Evolutionary conservation across 306 rosid species (phyloP), one percentile per base, ranked within the genome.

Genomic region (Trifolium dubium): DNA sequence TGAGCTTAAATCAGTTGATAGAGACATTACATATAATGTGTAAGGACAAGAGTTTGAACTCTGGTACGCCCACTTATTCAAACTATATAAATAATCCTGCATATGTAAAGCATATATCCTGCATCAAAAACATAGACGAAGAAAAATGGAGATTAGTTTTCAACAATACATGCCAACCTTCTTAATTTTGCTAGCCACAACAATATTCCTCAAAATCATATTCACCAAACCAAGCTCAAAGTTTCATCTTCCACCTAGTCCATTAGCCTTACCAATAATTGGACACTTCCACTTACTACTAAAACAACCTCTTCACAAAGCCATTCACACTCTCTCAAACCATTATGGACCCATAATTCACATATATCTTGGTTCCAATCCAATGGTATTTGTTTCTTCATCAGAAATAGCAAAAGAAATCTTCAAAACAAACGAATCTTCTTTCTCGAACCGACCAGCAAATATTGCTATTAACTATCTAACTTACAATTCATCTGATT

Each of bases 311-410:
- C 79, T 85, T 46, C 89, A 89, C 66, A 85, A 17, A 68, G 62
- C 84, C 8, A 28, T 77, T 23, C 80, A 79, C 5, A 79, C 62
- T 13, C 81, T 91, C 65, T 83, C 90, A 13, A 67, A 61, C 53
- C 85, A 67, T 10, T 81, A 89, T 31, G 97, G 94, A 46, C 86
- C 94, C 23, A 50, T 86, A 23, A 40, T 89, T 5, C 83, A 81
- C 53, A 58, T 88, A 51, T 78, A 68, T 40, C 76, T 90, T 5
- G 96, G 96, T 13, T 82, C 86, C 58, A 43, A 43, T 11, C 80
- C 72, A 2, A 63, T 73, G 14, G 64, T 85, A 3, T 72, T 88
- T 34, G 91, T 85, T 67, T 85, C 87, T 54, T 88, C 92, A 0
- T 66, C 92, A 0, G 80, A 85, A 74, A 75, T 85, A 14, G 96